Evolutionary conservation across 1,139 yeast genomes (phyloP).

Genomic region (Scheffersomyces titani): DNA sequence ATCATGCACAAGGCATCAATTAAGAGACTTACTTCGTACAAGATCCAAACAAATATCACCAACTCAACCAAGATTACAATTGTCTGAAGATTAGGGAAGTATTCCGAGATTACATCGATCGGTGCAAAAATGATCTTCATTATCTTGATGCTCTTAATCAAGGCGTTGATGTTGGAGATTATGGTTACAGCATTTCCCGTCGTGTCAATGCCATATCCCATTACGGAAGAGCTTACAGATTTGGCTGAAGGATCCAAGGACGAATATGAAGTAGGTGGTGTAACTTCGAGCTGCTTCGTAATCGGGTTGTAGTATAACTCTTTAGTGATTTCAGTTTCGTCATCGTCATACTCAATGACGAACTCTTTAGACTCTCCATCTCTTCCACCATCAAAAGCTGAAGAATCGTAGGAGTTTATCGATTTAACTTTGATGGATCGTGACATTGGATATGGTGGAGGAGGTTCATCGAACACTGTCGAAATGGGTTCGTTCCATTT

Average conservation of each 20-base stretch:
- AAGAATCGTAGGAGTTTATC: slow-evolving; percentile 4
- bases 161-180: slow-evolving; percentile 29
- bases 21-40: slow-evolving; percentile 44
- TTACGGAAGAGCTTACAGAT: background rate
- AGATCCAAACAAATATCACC: slow-evolving; percentile 42
- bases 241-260: slow-evolving; percentile 8
- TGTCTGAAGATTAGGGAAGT: slow-evolving; percentile 42
- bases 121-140: slow-evolving; percentile 45
- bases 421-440: background rate
- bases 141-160: slow-evolving; percentile 38
- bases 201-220: background rate
- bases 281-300: slow-evolving; percentile 33
- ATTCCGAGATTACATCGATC: slow-evolving; percentile 40
- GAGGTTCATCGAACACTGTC: slow-evolving; percentile 16
- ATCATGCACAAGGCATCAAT: slow-evolving; percentile 50
- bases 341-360: slow-evolving; percentile 35
- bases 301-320: slow-evolving; percentile 36
- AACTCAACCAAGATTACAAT: slow-evolving; percentile 41
- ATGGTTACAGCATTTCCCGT: slow-evolving; percentile 8
- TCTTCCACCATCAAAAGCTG: slow-evolving; percentile 1
- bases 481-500: slow-evolving; percentile 42
- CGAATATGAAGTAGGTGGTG: slow-evolving; percentile 33
- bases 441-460: background rate
- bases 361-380: slow-evolving; percentile 22
- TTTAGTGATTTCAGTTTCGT: slow-evolving; percentile 21